Evolutionary conservation across 176 grass and related monocot genomes (phyloP), one percentile per base, ranked within the genome.

Genomic region (Carex pumila): DNA sequence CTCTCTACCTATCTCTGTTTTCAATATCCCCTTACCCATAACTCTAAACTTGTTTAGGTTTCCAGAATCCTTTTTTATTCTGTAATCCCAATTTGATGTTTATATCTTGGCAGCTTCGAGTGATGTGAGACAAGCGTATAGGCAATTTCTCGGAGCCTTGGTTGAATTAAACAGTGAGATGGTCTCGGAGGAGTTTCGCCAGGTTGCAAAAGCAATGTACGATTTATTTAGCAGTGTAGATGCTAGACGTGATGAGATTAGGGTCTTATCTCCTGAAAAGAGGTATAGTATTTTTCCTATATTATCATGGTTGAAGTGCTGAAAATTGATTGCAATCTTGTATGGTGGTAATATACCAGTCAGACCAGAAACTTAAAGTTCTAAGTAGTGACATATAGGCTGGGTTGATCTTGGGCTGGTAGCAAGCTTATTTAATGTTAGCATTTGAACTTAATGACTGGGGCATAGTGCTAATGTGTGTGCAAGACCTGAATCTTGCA

Each of bases 101-200:
- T 50, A 63, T 69, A 61, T 87, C 65, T 34, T 52, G 73, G 47
- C 92, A 98, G 95, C 92, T 67, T 81, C 95, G 50, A 91, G 84
- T 79, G 92, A 93, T 34, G 77, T 98, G 62, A 85, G 87, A 29
- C 95, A 94, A 89, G 79, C 89, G 50, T 98, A 93, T 77, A 98
- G 83, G 68, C 95, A 98, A 57, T 98, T 87, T 87, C 87, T 98
- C 1, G 89, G 89, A 57, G 88, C 87, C 2, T 85, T 98, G 50
- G 89, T 88, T 74, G 92, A 98, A 79, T 50, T 98, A 87, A 94
- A 94, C 64, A 91, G 89, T 62, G 92, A 94, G 80, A 91, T 90
- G 36, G 80, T 87, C 74, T 93, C 89, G 32, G 95, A 93, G 84
- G 95, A 98, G 89, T 85, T 98, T 54, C 85, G 63, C 22, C 65